Evolutionary conservation across 78 protist genomes (phyloP).

Genomic region (Dictyostelium firmibasis): DNA sequence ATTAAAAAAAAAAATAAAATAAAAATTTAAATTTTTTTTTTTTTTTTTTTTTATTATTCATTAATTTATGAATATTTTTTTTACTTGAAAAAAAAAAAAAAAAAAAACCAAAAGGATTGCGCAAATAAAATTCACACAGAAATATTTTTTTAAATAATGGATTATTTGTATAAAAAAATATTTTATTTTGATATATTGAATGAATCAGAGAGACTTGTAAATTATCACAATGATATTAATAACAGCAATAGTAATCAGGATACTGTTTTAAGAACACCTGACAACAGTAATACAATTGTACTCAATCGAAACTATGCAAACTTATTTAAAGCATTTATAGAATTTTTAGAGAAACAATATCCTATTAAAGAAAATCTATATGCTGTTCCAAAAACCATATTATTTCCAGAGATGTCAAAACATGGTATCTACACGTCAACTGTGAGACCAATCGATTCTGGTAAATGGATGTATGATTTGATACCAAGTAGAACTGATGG

Average conservation of each 20-base stretch:
- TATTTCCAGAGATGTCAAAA: background rate
- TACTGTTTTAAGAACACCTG: too few species aligned
- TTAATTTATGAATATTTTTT: too few species aligned
- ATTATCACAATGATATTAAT: background rate
- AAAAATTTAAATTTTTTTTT: too few species aligned
- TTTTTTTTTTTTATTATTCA: too few species aligned
- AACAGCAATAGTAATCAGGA: background rate
- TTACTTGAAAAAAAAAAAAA: too few species aligned
- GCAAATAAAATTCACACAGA: background rate
- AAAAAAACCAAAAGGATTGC: too few species aligned
- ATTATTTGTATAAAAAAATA: background rate
- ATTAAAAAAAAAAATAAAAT: too few species aligned
- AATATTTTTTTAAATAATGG: background rate
- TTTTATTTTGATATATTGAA: background rate
- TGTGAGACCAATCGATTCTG: background rate
- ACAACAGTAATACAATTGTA: background rate
- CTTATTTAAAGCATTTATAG: background rate
- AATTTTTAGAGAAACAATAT: background rate
- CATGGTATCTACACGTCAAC: background rate
- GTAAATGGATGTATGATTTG: slow-evolving; percentile 17
- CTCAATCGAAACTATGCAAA: background rate
- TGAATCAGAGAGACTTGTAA: background rate
- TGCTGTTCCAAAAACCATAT: background rate
- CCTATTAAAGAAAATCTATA: background rate
- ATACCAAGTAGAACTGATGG: background rate